Conservation (phyloP, 1,284 basidiomycete genomes). For the Nidula niveotomentosa region DNA sequence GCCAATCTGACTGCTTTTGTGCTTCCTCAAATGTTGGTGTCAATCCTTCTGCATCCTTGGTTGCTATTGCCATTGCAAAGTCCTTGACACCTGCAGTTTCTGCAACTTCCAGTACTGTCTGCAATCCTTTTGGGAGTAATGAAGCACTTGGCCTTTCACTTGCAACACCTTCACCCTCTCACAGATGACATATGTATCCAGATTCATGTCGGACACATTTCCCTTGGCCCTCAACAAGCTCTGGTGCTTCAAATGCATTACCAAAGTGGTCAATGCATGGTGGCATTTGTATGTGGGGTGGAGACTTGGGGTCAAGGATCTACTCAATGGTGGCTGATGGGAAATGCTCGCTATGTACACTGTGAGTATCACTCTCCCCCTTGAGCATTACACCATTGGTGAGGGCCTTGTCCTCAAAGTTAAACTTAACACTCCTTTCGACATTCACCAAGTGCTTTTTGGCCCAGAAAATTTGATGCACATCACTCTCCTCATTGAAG, state of each 20-base stretch:
- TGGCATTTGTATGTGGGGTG: neutral
- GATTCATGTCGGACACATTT: neutral
- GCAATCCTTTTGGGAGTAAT: neutral
- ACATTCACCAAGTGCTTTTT: conserved; percentile 4
- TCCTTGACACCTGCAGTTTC: neutral
- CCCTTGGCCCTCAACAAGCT: neutral
- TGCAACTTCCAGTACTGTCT: neutral
- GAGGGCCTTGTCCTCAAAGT: neutral
- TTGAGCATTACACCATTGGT: neutral
- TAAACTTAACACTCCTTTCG: neutral
- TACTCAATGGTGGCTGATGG: neutral
- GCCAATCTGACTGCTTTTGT: neutral
- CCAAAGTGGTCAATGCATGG: neutral
- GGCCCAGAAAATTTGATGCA: conserved; percentile 11
- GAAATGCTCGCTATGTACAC: neutral
- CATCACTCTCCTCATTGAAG: conserved; percentile 9
- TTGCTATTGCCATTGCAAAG: neutral
- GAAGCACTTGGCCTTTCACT: neutral
- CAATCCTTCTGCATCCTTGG: neutral
- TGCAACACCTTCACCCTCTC: neutral
- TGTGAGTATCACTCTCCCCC: neutral
- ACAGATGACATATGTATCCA: neutral
- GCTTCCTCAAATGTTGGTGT: neutral
- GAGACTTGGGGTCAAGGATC: neutral
- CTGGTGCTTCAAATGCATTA: neutral